Evolutionary conservation across 2,329 filamentous ascomycete species (phyloP).

Genomic region (Sclerotinia subarctica): DNA sequence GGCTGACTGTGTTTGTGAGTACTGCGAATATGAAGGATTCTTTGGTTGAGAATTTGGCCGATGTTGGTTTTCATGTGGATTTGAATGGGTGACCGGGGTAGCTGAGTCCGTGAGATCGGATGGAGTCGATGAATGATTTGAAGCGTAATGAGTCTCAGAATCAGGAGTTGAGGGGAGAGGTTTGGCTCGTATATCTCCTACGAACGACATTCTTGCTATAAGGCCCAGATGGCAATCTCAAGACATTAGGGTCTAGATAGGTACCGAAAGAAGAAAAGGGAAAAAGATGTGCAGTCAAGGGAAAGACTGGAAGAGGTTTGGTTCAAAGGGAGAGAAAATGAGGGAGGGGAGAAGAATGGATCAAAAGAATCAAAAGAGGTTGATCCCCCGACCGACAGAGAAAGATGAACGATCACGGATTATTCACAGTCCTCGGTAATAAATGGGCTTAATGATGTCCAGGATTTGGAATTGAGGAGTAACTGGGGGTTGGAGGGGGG

Average conservation of each 20-base stretch:
- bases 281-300: constrained; percentile 31
- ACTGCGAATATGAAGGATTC: constrained; percentile 15
- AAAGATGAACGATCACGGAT: constrained; percentile 1
- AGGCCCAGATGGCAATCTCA: constrained; percentile 21
- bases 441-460: background rate
- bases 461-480: constrained; percentile 11
- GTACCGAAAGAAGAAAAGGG: constrained; percentile 18
- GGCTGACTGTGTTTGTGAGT: constrained; percentile 21
- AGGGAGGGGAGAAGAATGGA: constrained; percentile 4
- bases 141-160: constrained; percentile 37
- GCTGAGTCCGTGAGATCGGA: constrained; percentile 29
- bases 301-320: constrained; percentile 15
- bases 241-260: constrained; percentile 10
- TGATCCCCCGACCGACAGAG: background rate
- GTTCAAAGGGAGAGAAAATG: constrained; percentile 22
- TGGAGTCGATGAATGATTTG: constrained; percentile 26
- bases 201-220: constrained; percentile 32
- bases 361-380: constrained; percentile 8
- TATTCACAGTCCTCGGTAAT: background rate
- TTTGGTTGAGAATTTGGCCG: constrained; percentile 22
- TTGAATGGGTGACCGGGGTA: constrained; percentile 23
- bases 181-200: constrained; percentile 23
- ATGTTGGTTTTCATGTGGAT: constrained; percentile 22
- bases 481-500: background rate
- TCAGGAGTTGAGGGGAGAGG: constrained; percentile 28